Evolutionary conservation across 345 rosid genomes (phyloP), one percentile per base, ranked within the genome.

Genomic region (Jatropha curcas): DNA sequence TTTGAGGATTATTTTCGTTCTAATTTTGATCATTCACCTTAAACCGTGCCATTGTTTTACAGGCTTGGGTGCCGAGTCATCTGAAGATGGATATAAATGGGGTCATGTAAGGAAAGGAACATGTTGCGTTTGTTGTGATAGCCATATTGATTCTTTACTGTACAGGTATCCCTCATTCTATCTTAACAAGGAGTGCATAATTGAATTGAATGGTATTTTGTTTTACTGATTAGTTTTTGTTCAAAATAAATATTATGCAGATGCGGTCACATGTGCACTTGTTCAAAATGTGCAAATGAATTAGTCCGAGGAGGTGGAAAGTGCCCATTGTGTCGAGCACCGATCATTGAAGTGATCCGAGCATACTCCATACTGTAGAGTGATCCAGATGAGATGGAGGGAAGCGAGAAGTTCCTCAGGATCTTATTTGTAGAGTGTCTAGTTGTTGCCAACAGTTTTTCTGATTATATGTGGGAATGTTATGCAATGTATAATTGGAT

Each of bases 251-350:
- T 48, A 43, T 46, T 9, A 67, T 75, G 79, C 89, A 96, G 98
- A 84, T 96, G 99, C 20, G 99, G 99, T 56, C 99, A 96, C 83
- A 93, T 96, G 99, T 96, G 98, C 79, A 93, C 97, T 58, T 96
- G 98, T 70, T 91, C 94, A 68, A 90, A 91, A 82, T 93, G 98
- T 70, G 98, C 97, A 7, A 91, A 90, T 56, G 97, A 96, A 84
- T 85, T 96, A 77, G 83, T 93, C 46, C 92, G 97, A 19, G 89
- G 90, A 1, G 93, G 96, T 48, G 99, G 97, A 19, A 96, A 92
- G 77, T 96, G 99, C 78, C 98, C 99, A 0, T 76, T 96, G 72
- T 96, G 99, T 79, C 86, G 98, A 72, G 99, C 99, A 35, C 98
- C 96, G 3, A 96, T 96, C 34, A 84, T 88, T 5, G 98, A 96